These are phyloP conservation scores for Scedosporium minutisporum DNA, from an alignment of 2,329 filamentous ascomycete genomes.

Conservation along the genomic window DNA sequence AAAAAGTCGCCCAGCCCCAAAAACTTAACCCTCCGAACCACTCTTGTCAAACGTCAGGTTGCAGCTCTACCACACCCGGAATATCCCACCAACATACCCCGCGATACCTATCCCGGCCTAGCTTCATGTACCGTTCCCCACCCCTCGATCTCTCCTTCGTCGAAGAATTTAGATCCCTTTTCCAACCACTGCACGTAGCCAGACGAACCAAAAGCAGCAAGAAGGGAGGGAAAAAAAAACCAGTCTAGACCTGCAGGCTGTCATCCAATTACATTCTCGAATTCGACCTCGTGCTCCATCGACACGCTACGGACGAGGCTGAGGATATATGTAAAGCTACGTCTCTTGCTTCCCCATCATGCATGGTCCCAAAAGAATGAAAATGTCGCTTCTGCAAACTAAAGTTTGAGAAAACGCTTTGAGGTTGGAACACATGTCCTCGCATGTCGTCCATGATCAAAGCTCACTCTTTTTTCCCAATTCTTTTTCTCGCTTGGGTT, in stretches of 20 bases:
- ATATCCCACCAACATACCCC: not conserved
- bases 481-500: too few species aligned
- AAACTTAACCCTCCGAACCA: not conserved
- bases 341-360: not conserved
- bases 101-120: not conserved
- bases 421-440: not conserved
- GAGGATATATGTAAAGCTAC: conserved; percentile 7
- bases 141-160: not conserved
- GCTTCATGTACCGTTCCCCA: not conserved
- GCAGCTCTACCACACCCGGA: not conserved
- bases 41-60: not conserved
- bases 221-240: too few species aligned
- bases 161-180: conserved; percentile 1
- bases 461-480: not conserved
- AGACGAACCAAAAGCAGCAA: not conserved
- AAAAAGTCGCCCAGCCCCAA: not conserved
- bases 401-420: not conserved
- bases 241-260: not conserved
- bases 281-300: conserved; percentile 15
- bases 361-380: not conserved
- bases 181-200: not conserved
- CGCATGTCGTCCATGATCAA: not conserved
- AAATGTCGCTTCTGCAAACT: too few species aligned
- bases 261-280: conserved; percentile 11
- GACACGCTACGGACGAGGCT: conserved; percentile 16